Percentiles rank a stretch among this genome's conserved stretches.
Evolutionary conservation across 768 basidiomycete genomes (phyloP).

Genomic region (Xanthoconium stramineum): DNA sequence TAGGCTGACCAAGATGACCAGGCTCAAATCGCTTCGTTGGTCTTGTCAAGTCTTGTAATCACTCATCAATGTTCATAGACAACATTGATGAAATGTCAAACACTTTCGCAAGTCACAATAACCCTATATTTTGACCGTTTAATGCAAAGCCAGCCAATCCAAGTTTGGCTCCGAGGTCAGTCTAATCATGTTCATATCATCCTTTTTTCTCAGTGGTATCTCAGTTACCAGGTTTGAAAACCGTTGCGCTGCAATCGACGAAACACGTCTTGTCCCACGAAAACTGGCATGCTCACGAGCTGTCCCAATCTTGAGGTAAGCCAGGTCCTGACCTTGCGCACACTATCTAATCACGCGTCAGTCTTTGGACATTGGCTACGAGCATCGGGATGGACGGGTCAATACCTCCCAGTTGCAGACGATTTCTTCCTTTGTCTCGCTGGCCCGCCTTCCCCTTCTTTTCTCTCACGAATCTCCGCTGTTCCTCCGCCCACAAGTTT

Average conservation of each 20-base stretch:
- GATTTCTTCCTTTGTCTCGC: slow-evolving; percentile 53
- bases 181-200: background rate
- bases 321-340: too few species aligned
- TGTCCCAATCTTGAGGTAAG: slow-evolving; percentile 58
- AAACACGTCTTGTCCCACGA: slow-evolving; percentile 54
- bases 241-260: slow-evolving; percentile 48
- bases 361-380: slow-evolving; percentile 18
- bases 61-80: slow-evolving; percentile 37
- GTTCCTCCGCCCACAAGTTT: slow-evolving; percentile 38
- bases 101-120: slow-evolving; percentile 47
- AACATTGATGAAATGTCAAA: slow-evolving; percentile 39
- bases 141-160: background rate
- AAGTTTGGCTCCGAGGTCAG: slow-evolving; percentile 15
- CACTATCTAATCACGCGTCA: background rate
- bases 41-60: slow-evolving; percentile 42
- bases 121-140: slow-evolving; percentile 36
- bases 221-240: slow-evolving; percentile 46
- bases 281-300: slow-evolving; percentile 49
- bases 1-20: slow-evolving; percentile 46
- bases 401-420: slow-evolving; percentile 44
- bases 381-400: slow-evolving; percentile 32
- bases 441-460: slow-evolving; percentile 55
- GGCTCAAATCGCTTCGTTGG: slow-evolving; percentile 53
- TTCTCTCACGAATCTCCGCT: slow-evolving; percentile 52
- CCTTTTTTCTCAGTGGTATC: background rate